Conservation (phyloP, 805 yeast species). For the Schizosaccharomyces cryophilus region DNA sequence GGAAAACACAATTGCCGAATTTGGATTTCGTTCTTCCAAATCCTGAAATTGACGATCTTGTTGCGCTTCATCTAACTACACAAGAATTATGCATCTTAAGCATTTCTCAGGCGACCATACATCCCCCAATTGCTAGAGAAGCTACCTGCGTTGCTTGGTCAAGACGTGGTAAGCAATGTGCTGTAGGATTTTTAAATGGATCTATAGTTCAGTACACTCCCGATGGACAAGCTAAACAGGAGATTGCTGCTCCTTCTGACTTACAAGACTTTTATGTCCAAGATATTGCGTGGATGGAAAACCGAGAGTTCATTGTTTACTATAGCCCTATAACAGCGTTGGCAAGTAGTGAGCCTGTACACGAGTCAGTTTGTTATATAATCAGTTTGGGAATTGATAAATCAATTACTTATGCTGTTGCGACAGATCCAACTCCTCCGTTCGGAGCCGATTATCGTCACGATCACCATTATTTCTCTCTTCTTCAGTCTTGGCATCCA, state of each 20-base stretch:
- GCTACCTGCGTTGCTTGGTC: slow-evolving; percentile 10
- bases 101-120: background rate
- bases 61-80: background rate
- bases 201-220: slow-evolving; percentile 6
- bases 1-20: background rate
- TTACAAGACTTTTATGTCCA: slow-evolving; percentile 7
- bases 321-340: slow-evolving; percentile 5
- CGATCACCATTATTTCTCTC: slow-evolving; percentile 10
- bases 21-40: background rate
- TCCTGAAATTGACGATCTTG: background rate
- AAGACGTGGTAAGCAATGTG: slow-evolving; percentile 10
- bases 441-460: slow-evolving; percentile 11
- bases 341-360: slow-evolving; percentile 6
- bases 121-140: background rate
- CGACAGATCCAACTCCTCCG: slow-evolving; percentile 13
- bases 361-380: slow-evolving; percentile 8
- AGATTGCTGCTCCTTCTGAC: slow-evolving; percentile 1
- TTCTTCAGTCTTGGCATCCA: slow-evolving; percentile 9
- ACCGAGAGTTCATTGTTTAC: slow-evolving; percentile 8
- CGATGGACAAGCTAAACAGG: slow-evolving; percentile 5
- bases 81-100: background rate
- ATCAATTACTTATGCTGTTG: slow-evolving; percentile 5
- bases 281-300: slow-evolving; percentile 9
- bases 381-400: slow-evolving; percentile 2
- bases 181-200: slow-evolving; percentile 9